A percentile compares a stretch with the other conserved stretches of the same genome.
Conservation (phyloP, 495 filamentous ascomycete species). For the Alectoria sarmentosa region DNA sequence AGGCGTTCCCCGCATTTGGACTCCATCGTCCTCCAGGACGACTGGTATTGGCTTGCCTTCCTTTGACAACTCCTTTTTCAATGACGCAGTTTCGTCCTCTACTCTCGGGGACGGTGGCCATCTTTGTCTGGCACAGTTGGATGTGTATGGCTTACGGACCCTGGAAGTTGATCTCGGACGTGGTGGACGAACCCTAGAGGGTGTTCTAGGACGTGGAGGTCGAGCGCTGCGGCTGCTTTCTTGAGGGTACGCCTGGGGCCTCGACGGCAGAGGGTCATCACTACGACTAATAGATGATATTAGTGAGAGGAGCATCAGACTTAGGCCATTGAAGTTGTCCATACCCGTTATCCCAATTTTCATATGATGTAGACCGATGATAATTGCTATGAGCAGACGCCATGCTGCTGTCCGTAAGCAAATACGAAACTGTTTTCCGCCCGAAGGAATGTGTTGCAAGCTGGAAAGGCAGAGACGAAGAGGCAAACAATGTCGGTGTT, state of each 20-base stretch:
- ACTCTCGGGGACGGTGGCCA: constrained; percentile 21
- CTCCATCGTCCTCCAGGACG: constrained; percentile 16
- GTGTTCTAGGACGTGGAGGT: constrained; percentile 17
- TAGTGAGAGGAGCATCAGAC: neutral
- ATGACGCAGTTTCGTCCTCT: constrained; percentile 9
- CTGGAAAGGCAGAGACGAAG: neutral
- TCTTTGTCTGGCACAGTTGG: constrained; percentile 17
- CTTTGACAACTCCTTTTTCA: constrained; percentile 1
- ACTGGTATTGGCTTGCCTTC: constrained; percentile 6
- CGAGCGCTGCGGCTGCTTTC: neutral
- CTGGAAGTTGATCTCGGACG: constrained; percentile 17
- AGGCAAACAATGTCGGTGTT: neutral
- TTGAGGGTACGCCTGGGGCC: neutral
- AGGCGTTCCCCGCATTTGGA: constrained; percentile 35
- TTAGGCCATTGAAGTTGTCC: neutral
- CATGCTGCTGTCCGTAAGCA: neutral
- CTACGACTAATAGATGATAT: neutral
- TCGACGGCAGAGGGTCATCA: neutral
- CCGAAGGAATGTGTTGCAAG: neutral
- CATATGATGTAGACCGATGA: neutral
- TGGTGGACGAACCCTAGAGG: neutral
- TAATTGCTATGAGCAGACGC: neutral
- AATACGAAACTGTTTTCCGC: neutral
- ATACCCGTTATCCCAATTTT: neutral
- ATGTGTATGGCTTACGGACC: constrained; percentile 15